phyloP scores from a whole-genome alignment of 2,329 filamentous ascomycete species.

The Fusarium albosuccineum region DNA sequence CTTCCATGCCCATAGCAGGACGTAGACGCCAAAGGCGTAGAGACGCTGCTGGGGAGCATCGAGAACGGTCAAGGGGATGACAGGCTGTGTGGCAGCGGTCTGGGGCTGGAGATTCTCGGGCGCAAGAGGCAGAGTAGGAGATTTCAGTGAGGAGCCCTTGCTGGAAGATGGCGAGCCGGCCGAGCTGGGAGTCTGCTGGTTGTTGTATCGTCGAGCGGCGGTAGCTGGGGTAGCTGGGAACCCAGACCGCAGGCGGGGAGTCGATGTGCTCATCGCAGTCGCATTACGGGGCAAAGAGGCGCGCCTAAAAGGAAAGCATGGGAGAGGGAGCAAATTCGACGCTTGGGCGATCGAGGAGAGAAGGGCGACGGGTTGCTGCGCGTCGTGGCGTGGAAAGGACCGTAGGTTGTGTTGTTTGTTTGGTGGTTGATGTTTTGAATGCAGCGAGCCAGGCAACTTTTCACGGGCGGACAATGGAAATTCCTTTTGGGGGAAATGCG shows the following conservation, averaged over 20 bases:
- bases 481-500: constrained; percentile 46
- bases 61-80: constrained; percentile 84
- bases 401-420: constrained; percentile 15
- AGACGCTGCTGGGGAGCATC: constrained; percentile 93
- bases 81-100: constrained; percentile 62
- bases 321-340: constrained; percentile 23
- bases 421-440: constrained; percentile 34
- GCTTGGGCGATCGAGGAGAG: constrained; percentile 10
- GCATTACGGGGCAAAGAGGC: constrained; percentile 65
- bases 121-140: constrained; percentile 59
- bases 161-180: constrained; percentile 48
- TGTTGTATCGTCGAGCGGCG: constrained; percentile 53
- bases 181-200: constrained; percentile 51
- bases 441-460: constrained; percentile 27
- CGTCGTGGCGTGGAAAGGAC: constrained; percentile 25
- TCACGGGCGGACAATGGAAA: constrained; percentile 44
- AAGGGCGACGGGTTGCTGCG: constrained; percentile 27
- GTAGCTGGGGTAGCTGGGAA: constrained; percentile 80
- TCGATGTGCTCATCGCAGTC: constrained; percentile 84
- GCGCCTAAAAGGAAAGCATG: constrained; percentile 37
- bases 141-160: constrained; percentile 47
- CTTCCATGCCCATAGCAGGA: constrained; percentile 82
- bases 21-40: constrained; percentile 86
- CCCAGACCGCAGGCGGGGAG: constrained; percentile 84
- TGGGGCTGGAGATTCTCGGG: constrained; percentile 56